Evolutionary conservation across 306 rosid species (phyloP).

Genomic region (Ceratonia siliqua): DNA sequence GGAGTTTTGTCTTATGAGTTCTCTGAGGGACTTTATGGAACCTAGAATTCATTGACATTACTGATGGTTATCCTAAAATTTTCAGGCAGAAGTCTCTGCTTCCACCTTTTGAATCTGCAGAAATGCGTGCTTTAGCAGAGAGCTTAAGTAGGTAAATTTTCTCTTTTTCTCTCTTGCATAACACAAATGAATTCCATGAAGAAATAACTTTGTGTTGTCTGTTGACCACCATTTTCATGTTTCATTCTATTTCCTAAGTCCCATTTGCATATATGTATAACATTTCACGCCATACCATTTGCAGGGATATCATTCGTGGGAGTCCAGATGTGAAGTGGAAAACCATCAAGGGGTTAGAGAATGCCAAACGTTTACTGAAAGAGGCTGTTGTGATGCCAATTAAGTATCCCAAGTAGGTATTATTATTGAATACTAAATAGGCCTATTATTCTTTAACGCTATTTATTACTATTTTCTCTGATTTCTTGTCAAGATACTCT

Average conservation of each 20-base stretch:
- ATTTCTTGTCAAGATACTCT: constrained; percentile 22
- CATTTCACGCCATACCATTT: constrained; percentile 29
- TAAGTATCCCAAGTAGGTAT: constrained; percentile 95
- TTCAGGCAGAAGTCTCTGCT: constrained; percentile 74
- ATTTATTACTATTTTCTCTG: not conserved
- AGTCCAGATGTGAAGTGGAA: constrained; percentile 94
- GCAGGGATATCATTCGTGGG: constrained; percentile 91
- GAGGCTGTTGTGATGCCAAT: constrained; percentile 99
- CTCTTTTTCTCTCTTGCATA: not conserved
- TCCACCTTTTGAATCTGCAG: constrained; percentile 86
- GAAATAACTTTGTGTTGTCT: not conserved
- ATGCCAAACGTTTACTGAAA: constrained; percentile 85
- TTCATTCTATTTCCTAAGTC: not conserved
- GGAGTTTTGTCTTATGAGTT: constrained; percentile 14
- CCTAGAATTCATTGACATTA: constrained; percentile 27
- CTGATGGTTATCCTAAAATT: constrained; percentile 31
- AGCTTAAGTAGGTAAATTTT: constrained; percentile 74
- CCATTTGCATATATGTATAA: constrained; percentile 22
- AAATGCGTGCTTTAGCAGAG: constrained; percentile 84
- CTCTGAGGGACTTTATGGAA: not conserved
- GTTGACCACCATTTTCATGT: constrained; percentile 24
- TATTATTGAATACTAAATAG: constrained; percentile 26
- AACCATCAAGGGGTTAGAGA: constrained; percentile 91
- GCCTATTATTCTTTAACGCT: not conserved
- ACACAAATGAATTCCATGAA: constrained; percentile 13